Evolutionary conservation across 495 filamentous ascomycete species (phyloP), one percentile per base, ranked within the genome.

Genomic region (Neurospora sp.): DNA sequence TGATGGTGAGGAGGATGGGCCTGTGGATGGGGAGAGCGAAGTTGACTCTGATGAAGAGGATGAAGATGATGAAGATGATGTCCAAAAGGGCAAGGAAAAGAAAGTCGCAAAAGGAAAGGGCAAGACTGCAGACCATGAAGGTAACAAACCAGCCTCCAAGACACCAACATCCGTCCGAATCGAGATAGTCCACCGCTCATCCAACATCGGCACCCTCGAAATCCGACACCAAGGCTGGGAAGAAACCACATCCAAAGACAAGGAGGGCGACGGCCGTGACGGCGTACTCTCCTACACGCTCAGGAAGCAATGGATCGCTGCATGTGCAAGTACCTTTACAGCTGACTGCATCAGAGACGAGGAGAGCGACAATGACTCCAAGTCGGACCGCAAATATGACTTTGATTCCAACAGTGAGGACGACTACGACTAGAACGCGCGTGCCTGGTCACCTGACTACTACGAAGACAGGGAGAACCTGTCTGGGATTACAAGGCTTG

Each of bases 121-220:
- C 12, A 44, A 44, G 1, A 6, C 5, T 5, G 0, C 41, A 8
- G 5, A 44, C 6, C 16, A 44, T 0, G 41, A 44, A 44, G 0
- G 14, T 0, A 0, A 44, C 41, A 0, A 0, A 16, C 16, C 39
- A 40, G 39, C 16, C 1, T 0, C 41, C 0, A 44, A 44, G 16
- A 16, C 41, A 0, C 14, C 41, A 42, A 18, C 41, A 44, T 4
- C 41, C 16, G 41, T 44, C 16, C 0, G 41, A 0, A 44, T 44
- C 16, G 41, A 44, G 8, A 16, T 44, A 16, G 41, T 44, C 41
- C 41, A 44, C 16, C 4, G 41, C 0, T 0, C 41, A 0, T 5
- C 8, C 0, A 44, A 44, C 41, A 0, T 44, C 16, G 41, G 41
- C 41, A 44, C 41, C 41, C 41, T 44, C 41, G 16, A 44, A 44